phyloP scores from a whole-genome alignment of 768 basidiomycete genomes.

The Agaricus sinodeliciosus region DNA sequence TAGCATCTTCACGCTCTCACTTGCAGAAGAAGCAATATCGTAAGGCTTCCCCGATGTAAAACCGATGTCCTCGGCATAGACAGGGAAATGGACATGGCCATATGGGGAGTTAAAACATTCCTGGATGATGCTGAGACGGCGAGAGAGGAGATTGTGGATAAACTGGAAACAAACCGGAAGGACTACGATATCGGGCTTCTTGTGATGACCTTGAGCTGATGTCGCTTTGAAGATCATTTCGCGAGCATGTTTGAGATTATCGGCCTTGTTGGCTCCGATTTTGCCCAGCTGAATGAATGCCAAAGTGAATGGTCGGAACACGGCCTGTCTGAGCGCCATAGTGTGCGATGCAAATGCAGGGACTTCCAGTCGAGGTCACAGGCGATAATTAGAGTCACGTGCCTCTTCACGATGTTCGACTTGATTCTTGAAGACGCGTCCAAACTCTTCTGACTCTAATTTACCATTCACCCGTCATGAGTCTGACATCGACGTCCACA shows the following conservation, averaged over 20 bases:
- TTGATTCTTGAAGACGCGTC: too few relatives aligned
- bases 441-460: too few relatives aligned
- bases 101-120: slow-evolving; percentile 91
- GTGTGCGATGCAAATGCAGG: background rate
- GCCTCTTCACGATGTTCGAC: too few relatives aligned
- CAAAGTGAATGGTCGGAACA: slow-evolving; percentile 70
- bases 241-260: slow-evolving; percentile 79
- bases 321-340: slow-evolving; percentile 8
- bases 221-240: slow-evolving; percentile 74
- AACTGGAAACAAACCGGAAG: slow-evolving; percentile 58
- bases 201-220: slow-evolving; percentile 29
- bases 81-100: slow-evolving; percentile 73
- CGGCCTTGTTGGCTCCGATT: slow-evolving; percentile 60
- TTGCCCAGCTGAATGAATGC: slow-evolving; percentile 86
- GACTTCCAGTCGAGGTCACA: too few relatives aligned
- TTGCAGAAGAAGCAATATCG: slow-evolving; percentile 45
- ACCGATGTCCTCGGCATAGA: slow-evolving; percentile 76
- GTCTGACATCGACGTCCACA: background rate
- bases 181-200: slow-evolving; percentile 76
- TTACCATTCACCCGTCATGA: too few relatives aligned
- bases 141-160: background rate
- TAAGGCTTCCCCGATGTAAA: slow-evolving; percentile 54
- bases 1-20: slow-evolving; percentile 79
- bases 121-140: slow-evolving; percentile 26
- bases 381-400: too few relatives aligned